Conservation (phyloP, 2,329 filamentous ascomycete species). For the Chaetomiaceae sp. region DNA sequence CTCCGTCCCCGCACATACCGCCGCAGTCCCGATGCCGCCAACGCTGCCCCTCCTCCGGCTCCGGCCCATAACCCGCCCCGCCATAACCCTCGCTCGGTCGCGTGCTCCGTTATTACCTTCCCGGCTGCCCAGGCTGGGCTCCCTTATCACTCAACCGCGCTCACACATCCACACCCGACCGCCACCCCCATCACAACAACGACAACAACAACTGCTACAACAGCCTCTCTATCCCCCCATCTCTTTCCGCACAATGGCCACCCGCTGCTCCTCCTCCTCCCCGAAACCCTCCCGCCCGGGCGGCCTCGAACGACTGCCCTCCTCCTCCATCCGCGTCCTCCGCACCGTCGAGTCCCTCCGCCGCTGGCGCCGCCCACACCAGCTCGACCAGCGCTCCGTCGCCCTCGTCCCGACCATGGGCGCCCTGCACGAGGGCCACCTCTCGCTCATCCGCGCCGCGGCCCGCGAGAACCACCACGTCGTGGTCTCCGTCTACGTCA, state of each 20-base stretch:
- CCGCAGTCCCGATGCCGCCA: constrained; percentile 12
- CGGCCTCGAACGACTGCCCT: constrained; percentile 46
- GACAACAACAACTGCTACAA: neutral
- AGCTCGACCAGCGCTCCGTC: constrained; percentile 65
- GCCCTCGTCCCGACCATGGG: constrained; percentile 97
- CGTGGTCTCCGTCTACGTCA: constrained; percentile 90
- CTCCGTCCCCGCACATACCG: neutral
- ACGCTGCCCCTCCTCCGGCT: constrained; percentile 19
- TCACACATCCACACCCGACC: too few species aligned
- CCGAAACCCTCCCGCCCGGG: constrained; percentile 22
- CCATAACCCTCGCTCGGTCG: constrained; percentile 11
- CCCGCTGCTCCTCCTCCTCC: constrained; percentile 23
- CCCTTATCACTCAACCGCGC: too few species aligned
- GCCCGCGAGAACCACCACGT: constrained; percentile 81
- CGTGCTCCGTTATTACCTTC: constrained; percentile 9
- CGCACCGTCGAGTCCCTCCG: constrained; percentile 70
- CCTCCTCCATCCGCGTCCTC: constrained; percentile 64
- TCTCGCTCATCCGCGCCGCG: constrained; percentile 79
- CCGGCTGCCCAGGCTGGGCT: neutral
- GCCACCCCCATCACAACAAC: neutral
- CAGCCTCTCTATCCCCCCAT: neutral
- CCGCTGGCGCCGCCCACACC: constrained; percentile 61
- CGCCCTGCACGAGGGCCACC: constrained; percentile 86
- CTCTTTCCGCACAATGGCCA: constrained; percentile 30
- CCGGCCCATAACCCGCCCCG: constrained; percentile 18